Evolutionary conservation across 306 rosid genomes (phyloP).

Genomic region (Vigna unguiculata): DNA sequence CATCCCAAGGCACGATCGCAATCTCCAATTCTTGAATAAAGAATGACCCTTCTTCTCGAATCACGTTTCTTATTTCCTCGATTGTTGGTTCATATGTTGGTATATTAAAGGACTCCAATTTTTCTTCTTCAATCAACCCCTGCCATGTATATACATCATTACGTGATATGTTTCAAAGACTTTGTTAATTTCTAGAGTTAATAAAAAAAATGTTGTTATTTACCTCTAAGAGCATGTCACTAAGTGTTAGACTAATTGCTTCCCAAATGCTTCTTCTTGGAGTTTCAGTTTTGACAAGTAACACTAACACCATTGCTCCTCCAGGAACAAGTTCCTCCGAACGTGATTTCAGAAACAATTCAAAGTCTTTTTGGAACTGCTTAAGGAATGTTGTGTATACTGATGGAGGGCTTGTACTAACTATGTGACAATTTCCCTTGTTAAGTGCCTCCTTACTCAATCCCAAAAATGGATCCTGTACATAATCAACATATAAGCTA

Average conservation of each 20-base stretch:
- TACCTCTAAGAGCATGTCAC: constrained; percentile 58
- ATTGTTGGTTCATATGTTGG: constrained; percentile 1
- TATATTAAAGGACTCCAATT: constrained; percentile 25
- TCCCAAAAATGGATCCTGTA: constrained; percentile 18
- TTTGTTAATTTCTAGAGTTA: neutral
- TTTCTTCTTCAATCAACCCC: constrained; percentile 38
- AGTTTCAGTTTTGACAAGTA: constrained; percentile 28
- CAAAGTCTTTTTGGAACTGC: constrained; percentile 53
- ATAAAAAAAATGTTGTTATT: neutral
- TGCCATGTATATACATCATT: neutral
- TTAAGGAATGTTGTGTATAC: constrained; percentile 45
- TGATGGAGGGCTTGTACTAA: constrained; percentile 43
- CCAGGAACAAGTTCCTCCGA: constrained; percentile 51
- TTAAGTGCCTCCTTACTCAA: neutral
- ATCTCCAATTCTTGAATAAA: neutral
- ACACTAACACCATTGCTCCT: constrained; percentile 54
- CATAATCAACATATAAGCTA: too few relatives aligned
- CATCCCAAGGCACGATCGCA: constrained; percentile 31
- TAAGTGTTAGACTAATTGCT: neutral
- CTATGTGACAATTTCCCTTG: constrained; percentile 13
- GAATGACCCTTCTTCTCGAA: constrained; percentile 41
- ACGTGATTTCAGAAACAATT: constrained; percentile 49
- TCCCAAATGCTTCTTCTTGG: neutral
- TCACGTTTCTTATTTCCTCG: neutral
- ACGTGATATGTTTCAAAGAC: too few relatives aligned